Evolutionary conservation across 352 stramenopile species (phyloP), one percentile per base, ranked within the genome.

Genomic region (Phytophthora pluvialis): DNA sequence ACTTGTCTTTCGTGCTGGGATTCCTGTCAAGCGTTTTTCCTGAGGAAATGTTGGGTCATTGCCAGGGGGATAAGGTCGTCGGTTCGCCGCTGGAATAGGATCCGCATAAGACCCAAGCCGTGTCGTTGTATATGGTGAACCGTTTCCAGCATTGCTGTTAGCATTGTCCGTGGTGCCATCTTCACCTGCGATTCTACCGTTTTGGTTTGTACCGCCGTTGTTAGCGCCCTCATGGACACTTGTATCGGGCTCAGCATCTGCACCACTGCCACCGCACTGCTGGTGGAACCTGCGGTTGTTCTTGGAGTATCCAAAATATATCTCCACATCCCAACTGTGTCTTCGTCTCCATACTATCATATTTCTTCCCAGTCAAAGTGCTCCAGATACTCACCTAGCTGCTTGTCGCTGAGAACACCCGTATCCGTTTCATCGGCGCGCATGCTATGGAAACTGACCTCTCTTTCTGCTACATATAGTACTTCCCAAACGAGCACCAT

Each of bases 361-460:
- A 48, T 48, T n/a, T 48, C 42, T 21, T 48, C 42, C 42, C 42
- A 48, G 42, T 32, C 42, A 11, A 48, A 48, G 42, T 48, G 21
- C 42, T 48, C 42, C 42, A 48, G 11, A 16, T 48, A 48, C 7
- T 48, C 42, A 48, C 26, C 39, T 45, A 45, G n/a, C n/a, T 45
- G 39, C 7, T 28, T 28, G 16, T 45, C 39, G 39, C 42, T 48
- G 21, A 48, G 42, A 29, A 16, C 42, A 48, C 31, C 25, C 10
- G 42, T 48, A n/a, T 25, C 44, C 8, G 28, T 26, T 38, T 51
- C 44, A 15, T 51, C 25, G 13, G 26, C 3, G 8, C 15, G 26
- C 7, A 51, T 51, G 0, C 28, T 25, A 6, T 26, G 11, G 15
- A 51, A 26, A 21, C 36, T 13, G 3, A 5, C 44, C 15, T 51